A percentile compares a stretch with the other conserved stretches of the same genome.
phyloP scores from a whole-genome alignment of 331 rosid genomes.

The Rosa hybrid region DNA sequence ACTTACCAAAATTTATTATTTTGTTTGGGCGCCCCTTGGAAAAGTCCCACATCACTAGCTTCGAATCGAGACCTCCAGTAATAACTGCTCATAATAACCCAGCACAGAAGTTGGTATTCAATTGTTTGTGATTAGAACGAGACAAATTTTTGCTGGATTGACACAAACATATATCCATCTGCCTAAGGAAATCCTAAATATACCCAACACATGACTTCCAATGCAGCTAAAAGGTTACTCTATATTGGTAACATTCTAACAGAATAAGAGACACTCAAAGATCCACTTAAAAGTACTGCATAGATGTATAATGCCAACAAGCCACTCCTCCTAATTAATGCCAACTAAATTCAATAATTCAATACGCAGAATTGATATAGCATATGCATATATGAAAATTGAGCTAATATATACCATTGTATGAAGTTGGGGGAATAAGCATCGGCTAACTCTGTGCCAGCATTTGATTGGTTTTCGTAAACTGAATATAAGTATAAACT shows the following conservation, averaged over 20 bases:
- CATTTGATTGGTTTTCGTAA: not conserved
- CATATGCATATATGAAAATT: not conserved
- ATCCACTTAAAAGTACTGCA: not conserved
- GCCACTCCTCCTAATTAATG: not conserved
- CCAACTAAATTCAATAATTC: not conserved
- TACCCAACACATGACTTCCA: not conserved
- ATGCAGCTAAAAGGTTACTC: not conserved
- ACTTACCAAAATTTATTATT: slow-evolving; percentile 65
- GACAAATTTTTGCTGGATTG: slow-evolving; percentile 18
- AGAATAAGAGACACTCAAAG: not conserved
- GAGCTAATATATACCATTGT: too few relatives aligned
- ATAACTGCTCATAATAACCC: slow-evolving; percentile 52
- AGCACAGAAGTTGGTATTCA: slow-evolving; percentile 22
- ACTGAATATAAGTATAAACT: not conserved
- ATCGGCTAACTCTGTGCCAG: too few relatives aligned
- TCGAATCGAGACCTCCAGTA: slow-evolving; percentile 93
- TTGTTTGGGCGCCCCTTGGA: slow-evolving; percentile 79
- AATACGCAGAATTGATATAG: not conserved
- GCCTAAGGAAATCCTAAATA: not conserved
- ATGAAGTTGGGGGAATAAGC: too few relatives aligned
- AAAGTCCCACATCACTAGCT: slow-evolving; percentile 89
- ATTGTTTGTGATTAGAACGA: not conserved
- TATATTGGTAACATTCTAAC: not conserved
- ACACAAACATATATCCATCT: not conserved
- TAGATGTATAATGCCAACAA: not conserved